Base-by-base conservation (phyloP, 257 asterid genomes). In the Paulownia fortunei region DNA sequence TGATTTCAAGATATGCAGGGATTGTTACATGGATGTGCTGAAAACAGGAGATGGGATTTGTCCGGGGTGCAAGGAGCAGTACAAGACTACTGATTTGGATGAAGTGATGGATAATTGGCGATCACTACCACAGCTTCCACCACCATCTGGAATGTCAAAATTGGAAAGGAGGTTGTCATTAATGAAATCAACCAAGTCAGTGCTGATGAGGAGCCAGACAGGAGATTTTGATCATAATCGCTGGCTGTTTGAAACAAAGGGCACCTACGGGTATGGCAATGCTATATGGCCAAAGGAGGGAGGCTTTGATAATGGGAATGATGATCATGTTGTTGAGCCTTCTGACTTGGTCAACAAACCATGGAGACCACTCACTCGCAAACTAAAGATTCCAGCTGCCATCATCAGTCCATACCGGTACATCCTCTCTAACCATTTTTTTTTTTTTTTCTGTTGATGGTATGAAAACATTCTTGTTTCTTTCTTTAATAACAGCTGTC, bases 231-330 rank as follows among this genome's bases (percentile, higher is more conserved):
- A 92, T 83, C 97, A 92, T 46, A 87, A 90, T 49, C 71, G 97
- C 18, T 92, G 94, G 97, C 71, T 92, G 72, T 92, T 92, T 75
- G 97, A 92, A 67, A 92, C 96, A 0, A 88, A 84, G 77, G 97
- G 91, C 19, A 92, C 96, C 0, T 92, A 92, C 51, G 97, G 97
- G 9, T 92, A 92, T 69, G 97, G 97, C 16, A 92, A 92, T 52
- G 97, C 97, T 24, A 87, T 92, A 80, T 90, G 97, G 97, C 97
- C 97, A 1, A 90, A 90, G 84, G 94, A 90, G 78, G 88, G 86
- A 19, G 89, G 79, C 37, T 84, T 82, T 73, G 85, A 80, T 9
- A 77, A 87, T 47, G 89, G 89, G 66, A 86, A 87, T 59, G 87
- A 78, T 76, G 86, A 82, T 15, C 77, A 68, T 18, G 47, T 66